Evolutionary conservation across 129 eudicot species (phyloP).

Genomic region (Chrysanthemum lavandulifolium): DNA sequence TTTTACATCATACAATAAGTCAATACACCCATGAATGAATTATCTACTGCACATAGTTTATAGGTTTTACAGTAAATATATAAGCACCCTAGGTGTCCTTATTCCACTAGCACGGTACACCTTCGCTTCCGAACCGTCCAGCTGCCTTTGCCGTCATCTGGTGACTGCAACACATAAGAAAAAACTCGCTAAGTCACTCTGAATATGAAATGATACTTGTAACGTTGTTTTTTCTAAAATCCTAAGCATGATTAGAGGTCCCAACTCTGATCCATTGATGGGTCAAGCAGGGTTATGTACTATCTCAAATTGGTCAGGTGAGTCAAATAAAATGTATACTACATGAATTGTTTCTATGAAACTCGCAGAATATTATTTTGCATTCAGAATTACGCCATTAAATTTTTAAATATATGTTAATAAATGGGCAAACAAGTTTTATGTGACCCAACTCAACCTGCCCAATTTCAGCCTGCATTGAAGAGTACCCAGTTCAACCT

Average conservation of each 20-base stretch:
- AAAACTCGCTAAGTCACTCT: neutral
- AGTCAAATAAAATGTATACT: too few species aligned
- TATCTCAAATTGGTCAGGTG: too few species aligned
- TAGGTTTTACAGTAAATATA: conserved; percentile 24
- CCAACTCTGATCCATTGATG: neutral
- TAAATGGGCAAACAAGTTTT: too few species aligned
- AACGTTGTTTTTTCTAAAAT: neutral
- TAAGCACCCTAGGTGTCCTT: conserved; percentile 8
- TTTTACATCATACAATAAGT: conserved; percentile 14
- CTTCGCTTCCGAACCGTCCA: conserved; percentile 45
- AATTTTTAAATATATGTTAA: too few species aligned
- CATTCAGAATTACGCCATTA: too few species aligned
- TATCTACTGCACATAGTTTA: conserved; percentile 21
- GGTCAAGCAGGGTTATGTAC: too few species aligned
- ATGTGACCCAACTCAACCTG: too few species aligned
- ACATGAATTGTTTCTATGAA: too few species aligned
- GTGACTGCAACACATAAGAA: conserved; percentile 26
- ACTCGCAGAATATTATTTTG: too few species aligned
- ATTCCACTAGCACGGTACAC: conserved; percentile 48
- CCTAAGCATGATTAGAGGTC: neutral
- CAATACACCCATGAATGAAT: conserved; percentile 22
- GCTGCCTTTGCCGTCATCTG: conserved; percentile 33
- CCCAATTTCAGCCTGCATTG: too few species aligned
- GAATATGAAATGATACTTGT: too few species aligned
- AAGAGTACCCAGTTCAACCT: too few species aligned